Percentiles rank a stretch among this genome's conserved stretches.
Conservation (phyloP, 495 filamentous ascomycete genomes). For the Aspergillus conjunctus region DNA sequence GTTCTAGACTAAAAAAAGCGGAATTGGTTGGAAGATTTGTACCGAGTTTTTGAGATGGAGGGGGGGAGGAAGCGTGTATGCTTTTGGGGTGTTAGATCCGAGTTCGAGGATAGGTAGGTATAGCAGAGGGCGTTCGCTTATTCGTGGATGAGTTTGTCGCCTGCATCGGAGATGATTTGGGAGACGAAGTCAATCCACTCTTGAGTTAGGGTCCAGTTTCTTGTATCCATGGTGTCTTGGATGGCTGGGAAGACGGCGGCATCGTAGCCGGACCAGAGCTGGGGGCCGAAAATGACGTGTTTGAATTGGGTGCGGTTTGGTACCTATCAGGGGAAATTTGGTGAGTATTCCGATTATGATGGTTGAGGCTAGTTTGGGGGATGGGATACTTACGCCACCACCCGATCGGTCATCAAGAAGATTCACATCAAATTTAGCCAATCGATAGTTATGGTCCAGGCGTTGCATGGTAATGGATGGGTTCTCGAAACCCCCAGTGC, state of each 20-base stretch:
- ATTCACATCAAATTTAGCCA: conserved; percentile 80
- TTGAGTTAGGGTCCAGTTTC: conserved; percentile 71
- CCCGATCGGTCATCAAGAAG: conserved; percentile 71
- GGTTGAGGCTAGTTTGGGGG: neutral
- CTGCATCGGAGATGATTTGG: conserved; percentile 64
- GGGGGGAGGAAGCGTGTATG: too few species aligned
- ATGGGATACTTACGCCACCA: conserved; percentile 64
- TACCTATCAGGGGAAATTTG: conserved; percentile 53
- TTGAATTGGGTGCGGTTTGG: conserved; percentile 93
- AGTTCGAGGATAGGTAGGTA: neutral
- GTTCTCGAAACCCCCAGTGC: conserved; percentile 69
- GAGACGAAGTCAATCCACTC: conserved; percentile 73
- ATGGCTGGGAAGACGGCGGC: conserved; percentile 81
- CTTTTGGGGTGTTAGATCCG: neutral
- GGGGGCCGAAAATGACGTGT: conserved; percentile 85
- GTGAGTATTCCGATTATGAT: conserved; percentile 17
- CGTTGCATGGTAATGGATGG: conserved; percentile 63
- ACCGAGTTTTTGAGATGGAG: too few species aligned
- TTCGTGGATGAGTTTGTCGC: conserved; percentile 55
- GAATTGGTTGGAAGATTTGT: too few species aligned
- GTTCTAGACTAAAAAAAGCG: neutral
- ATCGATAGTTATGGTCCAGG: conserved; percentile 67
- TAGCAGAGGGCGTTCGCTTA: conserved; percentile 22
- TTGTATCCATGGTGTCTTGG: conserved; percentile 73
- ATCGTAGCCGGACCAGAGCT: conserved; percentile 75